Percentiles rank a stretch among this genome's conserved stretches.
These are phyloP conservation scores for Monosporascus sp. DNA, from an alignment of 2,329 filamentous ascomycete genomes.

Conservation along the genomic window DNA sequence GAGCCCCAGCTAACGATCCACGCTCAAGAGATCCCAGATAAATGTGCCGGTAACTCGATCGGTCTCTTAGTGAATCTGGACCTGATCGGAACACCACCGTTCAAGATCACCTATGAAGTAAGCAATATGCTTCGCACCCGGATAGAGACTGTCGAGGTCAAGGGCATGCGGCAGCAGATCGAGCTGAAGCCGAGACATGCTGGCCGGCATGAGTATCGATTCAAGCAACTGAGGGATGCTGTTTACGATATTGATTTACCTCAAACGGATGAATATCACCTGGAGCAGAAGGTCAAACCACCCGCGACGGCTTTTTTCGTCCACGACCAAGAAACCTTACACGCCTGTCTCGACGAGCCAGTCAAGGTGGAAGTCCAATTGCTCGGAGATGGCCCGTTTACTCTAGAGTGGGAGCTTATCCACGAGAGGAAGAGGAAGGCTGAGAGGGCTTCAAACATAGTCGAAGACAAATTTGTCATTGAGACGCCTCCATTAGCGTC, in stretches of 20 bases:
- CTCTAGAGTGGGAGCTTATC: constrained; percentile 85
- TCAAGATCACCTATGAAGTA: constrained; percentile 74
- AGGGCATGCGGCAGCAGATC: constrained; percentile 75
- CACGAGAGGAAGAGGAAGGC: constrained; percentile 82
- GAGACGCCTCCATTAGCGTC: constrained; percentile 68
- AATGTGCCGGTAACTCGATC: constrained; percentile 90
- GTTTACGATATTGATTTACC: constrained; percentile 62
- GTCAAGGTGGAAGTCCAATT: constrained; percentile 71
- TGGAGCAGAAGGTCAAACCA: constrained; percentile 91
- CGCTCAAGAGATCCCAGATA: constrained; percentile 82
- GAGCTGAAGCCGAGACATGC: constrained; percentile 77
- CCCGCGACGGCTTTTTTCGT: constrained; percentile 75
- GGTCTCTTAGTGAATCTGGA: constrained; percentile 86
- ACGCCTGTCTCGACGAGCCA: constrained; percentile 78
- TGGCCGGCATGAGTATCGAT: constrained; percentile 82
- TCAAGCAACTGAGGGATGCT: constrained; percentile 73
- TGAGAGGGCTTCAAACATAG: constrained; percentile 59
- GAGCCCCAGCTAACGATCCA: constrained; percentile 73
- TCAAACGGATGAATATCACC: constrained; percentile 24
- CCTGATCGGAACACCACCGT: constrained; percentile 87
- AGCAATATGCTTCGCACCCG: constrained; percentile 55
- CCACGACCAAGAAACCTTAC: constrained; percentile 48
- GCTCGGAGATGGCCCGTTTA: constrained; percentile 80
- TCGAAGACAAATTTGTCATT: constrained; percentile 61
- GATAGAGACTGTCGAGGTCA: constrained; percentile 52